phyloP scores from a whole-genome alignment of 805 yeast genomes.

The Lachancea dasiensis region DNA sequence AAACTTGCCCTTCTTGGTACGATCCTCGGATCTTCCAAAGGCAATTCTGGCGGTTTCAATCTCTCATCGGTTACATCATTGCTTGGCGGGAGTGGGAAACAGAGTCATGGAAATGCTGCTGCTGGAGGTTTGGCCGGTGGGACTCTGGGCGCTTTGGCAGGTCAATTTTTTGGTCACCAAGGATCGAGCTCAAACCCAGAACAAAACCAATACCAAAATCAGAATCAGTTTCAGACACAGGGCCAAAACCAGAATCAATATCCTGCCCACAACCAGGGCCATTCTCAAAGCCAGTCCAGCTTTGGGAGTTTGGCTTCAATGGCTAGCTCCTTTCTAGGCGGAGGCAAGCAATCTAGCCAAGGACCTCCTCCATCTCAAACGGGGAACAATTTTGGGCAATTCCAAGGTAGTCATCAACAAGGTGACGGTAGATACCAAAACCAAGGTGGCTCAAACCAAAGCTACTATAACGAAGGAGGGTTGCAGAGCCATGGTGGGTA shows the following conservation, averaged over 20 bases:
- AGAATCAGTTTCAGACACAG: conserved; percentile 8
- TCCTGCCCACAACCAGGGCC: not conserved
- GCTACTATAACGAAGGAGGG: too few species aligned
- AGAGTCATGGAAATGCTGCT: conserved; percentile 5
- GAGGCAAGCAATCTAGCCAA: conserved; percentile 7
- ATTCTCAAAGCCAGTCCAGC: conserved; percentile 8
- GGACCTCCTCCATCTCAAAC: not conserved
- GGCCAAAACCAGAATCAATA: conserved; percentile 1
- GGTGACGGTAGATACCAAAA: conserved; percentile 1
- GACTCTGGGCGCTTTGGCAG: conserved; percentile 24
- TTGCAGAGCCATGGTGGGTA: not conserved
- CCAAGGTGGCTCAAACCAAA: not conserved
- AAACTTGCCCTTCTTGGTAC: conserved; percentile 27
- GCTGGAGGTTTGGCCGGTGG: conserved; percentile 19
- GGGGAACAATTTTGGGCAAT: conserved; percentile 1
- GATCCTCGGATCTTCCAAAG: too few species aligned
- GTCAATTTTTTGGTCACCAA: conserved; percentile 19
- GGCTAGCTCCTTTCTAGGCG: conserved; percentile 11
- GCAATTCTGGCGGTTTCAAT: too few species aligned
- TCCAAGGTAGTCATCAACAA: not conserved
- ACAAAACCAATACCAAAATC: not conserved
- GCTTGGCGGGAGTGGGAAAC: conserved; percentile 12
- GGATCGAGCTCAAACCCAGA: conserved; percentile 7
- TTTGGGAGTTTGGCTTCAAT: conserved; percentile 19
- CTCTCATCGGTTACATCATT: too few species aligned